Evolutionary conservation across 129 eudicot species (phyloP), one percentile per base, ranked within the genome.

Genomic region (Flaveria sonorensis): DNA sequence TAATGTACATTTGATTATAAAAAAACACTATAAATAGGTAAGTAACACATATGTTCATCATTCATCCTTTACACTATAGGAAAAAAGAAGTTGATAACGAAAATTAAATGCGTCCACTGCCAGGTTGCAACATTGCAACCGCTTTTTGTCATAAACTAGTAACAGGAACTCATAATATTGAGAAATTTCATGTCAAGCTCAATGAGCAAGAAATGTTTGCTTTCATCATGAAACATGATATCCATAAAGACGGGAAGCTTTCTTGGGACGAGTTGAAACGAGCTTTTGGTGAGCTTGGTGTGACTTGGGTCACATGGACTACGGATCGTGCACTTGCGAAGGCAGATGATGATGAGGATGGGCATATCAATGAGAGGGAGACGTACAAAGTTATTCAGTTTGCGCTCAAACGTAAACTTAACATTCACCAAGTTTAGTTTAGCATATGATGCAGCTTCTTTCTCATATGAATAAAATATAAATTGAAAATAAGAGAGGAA

Each of bases 241-340:
- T 52, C 8, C 61, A 79, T 30, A 42, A 73, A 61, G 78, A 72
- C 14, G 66, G 72, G 13, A 55, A 52, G 53, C 78, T 79, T 72
- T 51, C 53, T 10, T 63, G 83, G 78, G 72, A 50, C 3, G 83
- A 79, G 73, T n/a, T 79, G 9, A 50, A 72, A 73, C 30, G 52
- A 72, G 78, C 73, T 53, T 79, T 79, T 39, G 51, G 56, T 23
- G 83, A 72, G n/a, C 73, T 79, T 23, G 73, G 83, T 4, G 78
- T 60, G 72, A 61, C 56, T 32, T 79, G 83, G 83, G 53, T 61
- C 15, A 5, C 24, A 7, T 61, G 45, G 72, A 50, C 72, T 61
- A 10, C 73, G 9, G 67, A 62, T 42, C 83, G 73, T 39, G 78
- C 78, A 72, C 46, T 72, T 47, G 14, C 21, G 48, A 36, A 79